Conservation (phyloP, 257 asterid species). For the Voacanga thouarsii region DNA sequence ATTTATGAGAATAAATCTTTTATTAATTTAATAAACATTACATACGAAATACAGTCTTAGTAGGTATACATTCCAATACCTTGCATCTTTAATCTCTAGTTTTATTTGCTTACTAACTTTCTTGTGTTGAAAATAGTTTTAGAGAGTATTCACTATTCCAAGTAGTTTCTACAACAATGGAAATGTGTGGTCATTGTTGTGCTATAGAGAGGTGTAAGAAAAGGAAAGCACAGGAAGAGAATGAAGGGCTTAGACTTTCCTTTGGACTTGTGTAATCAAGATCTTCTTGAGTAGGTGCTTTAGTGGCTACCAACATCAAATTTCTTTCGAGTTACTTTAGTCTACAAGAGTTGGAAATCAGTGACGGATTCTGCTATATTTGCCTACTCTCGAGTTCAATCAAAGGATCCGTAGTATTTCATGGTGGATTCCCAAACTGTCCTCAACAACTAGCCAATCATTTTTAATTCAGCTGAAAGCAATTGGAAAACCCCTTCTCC, state of each 20-base stretch:
- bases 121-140: neutral
- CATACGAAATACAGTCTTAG: too few species aligned
- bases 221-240: conserved; percentile 31
- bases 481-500: conserved; percentile 47
- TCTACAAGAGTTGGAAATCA: conserved; percentile 76
- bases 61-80: too few species aligned
- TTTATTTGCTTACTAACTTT: neutral
- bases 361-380: conserved; percentile 52
- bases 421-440: conserved; percentile 56
- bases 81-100: neutral
- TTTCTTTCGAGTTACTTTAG: too few species aligned
- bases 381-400: conserved; percentile 56
- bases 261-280: conserved; percentile 66
- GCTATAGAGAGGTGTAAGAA: conserved; percentile 16
- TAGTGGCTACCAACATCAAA: conserved; percentile 72
- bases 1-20: too few species aligned
- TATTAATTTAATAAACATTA: too few species aligned
- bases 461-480: conserved; percentile 54
- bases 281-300: conserved; percentile 72
- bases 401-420: conserved; percentile 62
- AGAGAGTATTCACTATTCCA: too few species aligned
- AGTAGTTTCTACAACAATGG: conserved; percentile 21
- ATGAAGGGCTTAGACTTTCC: conserved; percentile 25
- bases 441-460: conserved; percentile 13
- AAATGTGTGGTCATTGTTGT: neutral